These are phyloP conservation scores for Phalaenopsis aphrodite DNA, from an alignment of 106 monocot genomes.

Conservation along the genomic window DNA sequence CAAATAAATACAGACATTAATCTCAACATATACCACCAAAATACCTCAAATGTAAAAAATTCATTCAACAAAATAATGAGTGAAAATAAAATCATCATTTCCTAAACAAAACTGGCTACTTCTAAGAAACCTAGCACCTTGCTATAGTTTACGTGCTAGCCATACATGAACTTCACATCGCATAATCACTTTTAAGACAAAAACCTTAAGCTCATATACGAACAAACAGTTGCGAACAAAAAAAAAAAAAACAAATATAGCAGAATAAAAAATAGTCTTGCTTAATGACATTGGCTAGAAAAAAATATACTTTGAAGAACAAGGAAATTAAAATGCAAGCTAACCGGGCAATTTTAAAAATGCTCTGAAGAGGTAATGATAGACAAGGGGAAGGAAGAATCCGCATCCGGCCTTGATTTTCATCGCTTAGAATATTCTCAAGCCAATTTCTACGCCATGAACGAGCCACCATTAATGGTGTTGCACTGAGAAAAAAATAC, in stretches of 20 bases:
- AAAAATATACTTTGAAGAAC: neutral
- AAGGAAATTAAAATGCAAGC: neutral
- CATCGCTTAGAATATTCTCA: slow-evolving; percentile 52
- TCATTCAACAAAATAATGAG: no score
- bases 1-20: no score
- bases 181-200: neutral
- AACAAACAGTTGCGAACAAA: neutral
- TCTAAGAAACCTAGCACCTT: no score
- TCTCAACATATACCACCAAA: no score
- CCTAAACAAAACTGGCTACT: no score
- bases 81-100: no score
- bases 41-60: no score
- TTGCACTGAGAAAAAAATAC: slow-evolving; percentile 31
- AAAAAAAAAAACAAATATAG: neutral
- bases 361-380: slow-evolving; percentile 75
- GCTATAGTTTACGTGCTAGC: no score
- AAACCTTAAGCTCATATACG: neutral
- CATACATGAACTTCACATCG: no score
- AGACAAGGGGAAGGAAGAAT: slow-evolving; percentile 68
- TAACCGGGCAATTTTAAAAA: slow-evolving; percentile 79
- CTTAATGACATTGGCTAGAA: neutral
- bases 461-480: slow-evolving; percentile 79
- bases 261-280: neutral
- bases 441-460: slow-evolving; percentile 80
- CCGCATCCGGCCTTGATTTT: slow-evolving; percentile 33